Conservation (phyloP, 169 alveolate species). For the Eimeria praecox region DNA sequence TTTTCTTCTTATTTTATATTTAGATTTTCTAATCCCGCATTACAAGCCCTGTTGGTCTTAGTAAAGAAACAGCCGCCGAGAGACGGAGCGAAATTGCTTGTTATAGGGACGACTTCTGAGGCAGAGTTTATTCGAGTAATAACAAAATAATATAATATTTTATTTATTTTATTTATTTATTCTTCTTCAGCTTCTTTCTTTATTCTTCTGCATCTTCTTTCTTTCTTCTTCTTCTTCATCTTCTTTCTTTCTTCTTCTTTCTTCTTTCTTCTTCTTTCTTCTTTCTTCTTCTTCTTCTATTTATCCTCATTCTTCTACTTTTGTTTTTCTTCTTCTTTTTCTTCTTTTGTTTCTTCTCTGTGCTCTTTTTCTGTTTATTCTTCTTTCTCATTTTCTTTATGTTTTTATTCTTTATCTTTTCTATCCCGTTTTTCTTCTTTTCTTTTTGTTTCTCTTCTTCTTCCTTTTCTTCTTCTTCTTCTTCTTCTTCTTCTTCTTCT, state of each 20-base stretch:
- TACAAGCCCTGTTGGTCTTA: constrained; percentile 97
- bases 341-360: neutral
- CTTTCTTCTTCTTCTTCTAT: no score
- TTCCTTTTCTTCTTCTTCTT: neutral
- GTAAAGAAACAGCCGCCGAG: constrained; percentile 98
- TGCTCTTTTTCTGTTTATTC: neutral
- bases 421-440: no score
- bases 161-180: no score
- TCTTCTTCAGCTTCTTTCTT: neutral
- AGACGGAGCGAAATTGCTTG: constrained; percentile 94
- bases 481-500: neutral
- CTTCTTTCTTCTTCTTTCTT: neutral
- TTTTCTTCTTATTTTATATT: neutral
- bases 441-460: neutral
- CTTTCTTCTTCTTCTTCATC: neutral
- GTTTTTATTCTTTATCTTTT: neutral
- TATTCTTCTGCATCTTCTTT: neutral
- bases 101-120: constrained; percentile 98
- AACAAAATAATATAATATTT: neutral
- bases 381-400: neutral
- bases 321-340: neutral
- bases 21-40: constrained; percentile 96
- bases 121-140: constrained; percentile 89
- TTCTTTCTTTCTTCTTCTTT: neutral
- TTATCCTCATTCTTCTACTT: neutral